A percentile compares a stretch with the other conserved stretches of the same genome.
phyloP scores from a whole-genome alignment of 257 asterid species.

The Solanum pennellii region DNA sequence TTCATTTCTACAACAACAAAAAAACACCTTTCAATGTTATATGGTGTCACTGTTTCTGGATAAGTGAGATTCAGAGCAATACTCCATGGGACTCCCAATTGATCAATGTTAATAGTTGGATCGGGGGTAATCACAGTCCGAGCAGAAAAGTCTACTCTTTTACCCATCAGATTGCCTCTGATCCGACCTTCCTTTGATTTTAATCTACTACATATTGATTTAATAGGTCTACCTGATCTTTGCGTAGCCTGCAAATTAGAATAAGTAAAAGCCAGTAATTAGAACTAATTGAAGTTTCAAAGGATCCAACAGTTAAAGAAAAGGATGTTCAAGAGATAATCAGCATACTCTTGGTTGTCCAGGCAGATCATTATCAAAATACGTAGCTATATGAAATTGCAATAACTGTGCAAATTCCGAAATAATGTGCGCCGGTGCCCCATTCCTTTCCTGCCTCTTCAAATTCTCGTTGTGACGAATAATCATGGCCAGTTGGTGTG shows the following conservation, averaged over 20 bases:
- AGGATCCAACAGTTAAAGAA: not conserved
- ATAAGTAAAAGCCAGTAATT: not conserved
- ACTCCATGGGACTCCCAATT: constrained; percentile 99
- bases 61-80: constrained; percentile 95
- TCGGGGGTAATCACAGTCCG: constrained; percentile 99
- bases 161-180: constrained; percentile 98
- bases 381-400: constrained; percentile 98
- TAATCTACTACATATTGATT: constrained; percentile 95
- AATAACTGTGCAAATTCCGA: constrained; percentile 95
- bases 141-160: constrained; percentile 96
- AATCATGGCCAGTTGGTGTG: constrained; percentile 98
- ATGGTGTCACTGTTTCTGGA: constrained; percentile 98
- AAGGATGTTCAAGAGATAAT: not conserved
- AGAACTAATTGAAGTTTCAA: not conserved
- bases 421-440: constrained; percentile 98
- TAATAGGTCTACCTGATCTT: constrained; percentile 95
- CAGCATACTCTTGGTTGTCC: constrained; percentile 92
- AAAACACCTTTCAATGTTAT: constrained; percentile 86
- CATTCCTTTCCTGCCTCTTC: constrained; percentile 94
- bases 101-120: constrained; percentile 92
- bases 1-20: not conserved
- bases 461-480: constrained; percentile 93
- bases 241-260: constrained; percentile 73
- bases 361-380: constrained; percentile 93
- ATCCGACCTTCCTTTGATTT: constrained; percentile 99